Conservation (phyloP, 2,329 filamentous ascomycete genomes). For the Colletotrichum sp. region DNA sequence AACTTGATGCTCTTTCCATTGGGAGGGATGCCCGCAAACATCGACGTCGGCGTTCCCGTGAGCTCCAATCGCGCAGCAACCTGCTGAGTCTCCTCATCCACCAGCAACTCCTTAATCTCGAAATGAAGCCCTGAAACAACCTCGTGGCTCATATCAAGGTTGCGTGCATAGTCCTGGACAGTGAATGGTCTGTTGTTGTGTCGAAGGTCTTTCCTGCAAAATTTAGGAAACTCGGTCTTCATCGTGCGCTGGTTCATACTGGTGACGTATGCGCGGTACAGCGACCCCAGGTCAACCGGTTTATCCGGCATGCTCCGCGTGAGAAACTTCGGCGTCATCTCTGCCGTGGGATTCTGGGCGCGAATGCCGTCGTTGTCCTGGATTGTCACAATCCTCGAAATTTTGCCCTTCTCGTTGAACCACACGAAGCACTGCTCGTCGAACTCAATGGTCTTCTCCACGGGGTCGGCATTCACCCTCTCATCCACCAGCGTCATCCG, state of each 20-base stretch:
- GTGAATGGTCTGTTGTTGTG: slow-evolving; percentile 33
- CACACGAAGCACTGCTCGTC: slow-evolving; percentile 20
- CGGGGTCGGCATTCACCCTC: not conserved
- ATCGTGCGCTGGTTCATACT: slow-evolving; percentile 35
- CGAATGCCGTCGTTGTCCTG: slow-evolving; percentile 19
- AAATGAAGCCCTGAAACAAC: slow-evolving; percentile 32
- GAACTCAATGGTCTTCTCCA: slow-evolving; percentile 1
- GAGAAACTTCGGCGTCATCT: slow-evolving; percentile 6
- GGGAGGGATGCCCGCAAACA: slow-evolving; percentile 30
- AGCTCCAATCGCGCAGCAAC: slow-evolving; percentile 35
- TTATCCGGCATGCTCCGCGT: not conserved
- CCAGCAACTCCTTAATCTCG: slow-evolving; percentile 30
- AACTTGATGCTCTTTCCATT: slow-evolving; percentile 33
- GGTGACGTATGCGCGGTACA: slow-evolving; percentile 34
- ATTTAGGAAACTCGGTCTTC: slow-evolving; percentile 26
- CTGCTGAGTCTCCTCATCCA: slow-evolving; percentile 34
- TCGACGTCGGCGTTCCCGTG: slow-evolving; percentile 30
- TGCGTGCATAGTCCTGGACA: slow-evolving; percentile 28
- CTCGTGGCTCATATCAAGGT: slow-evolving; percentile 31
- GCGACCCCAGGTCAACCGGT: not conserved
- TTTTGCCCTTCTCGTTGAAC: slow-evolving; percentile 16
- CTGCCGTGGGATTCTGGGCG: not conserved
- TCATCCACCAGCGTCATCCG: not conserved
- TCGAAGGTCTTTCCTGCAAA: slow-evolving; percentile 29
- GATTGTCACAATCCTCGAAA: slow-evolving; percentile 10